Evolutionary conservation across 73 alveolate species (phyloP), one percentile per base, ranked within the genome.

Genomic region (Paramecium bursaria): DNA sequence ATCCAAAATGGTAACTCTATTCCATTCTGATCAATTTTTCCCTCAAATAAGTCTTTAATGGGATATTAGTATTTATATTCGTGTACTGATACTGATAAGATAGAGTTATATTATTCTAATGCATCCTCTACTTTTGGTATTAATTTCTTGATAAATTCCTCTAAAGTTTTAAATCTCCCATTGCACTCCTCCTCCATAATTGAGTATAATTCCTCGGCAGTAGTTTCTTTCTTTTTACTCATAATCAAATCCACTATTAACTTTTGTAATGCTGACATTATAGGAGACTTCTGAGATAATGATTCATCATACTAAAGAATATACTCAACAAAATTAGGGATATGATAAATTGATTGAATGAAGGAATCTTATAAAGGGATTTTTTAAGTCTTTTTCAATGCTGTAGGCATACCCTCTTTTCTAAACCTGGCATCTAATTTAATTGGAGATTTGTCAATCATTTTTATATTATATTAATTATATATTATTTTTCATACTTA

Each of bases 301-400:
- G 57, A 67, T 39, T 67, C 82, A 67, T 67, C 82, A 67, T 35
- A 67, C 13, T 42, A 42, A 7, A 67, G 33, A 5, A 67, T 67
- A 19, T 31, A 4, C 21, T 67, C 82, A 1, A 47, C 82, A 35
- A 67, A 67, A 1, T 53, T 25, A 1, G 82, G 82, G 21, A 67
- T 26, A 42, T 67, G 82, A 19, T 39, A 67, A n/a, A 25, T 39
- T 7, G 82, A 11, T 14, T 25, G 33, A 42, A 67, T 67, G 13
- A 67, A 33, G 44, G 60, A 67, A 42, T 67, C 82, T 35, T 39
- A 31, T 2, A 39, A 22, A 0, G 26, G 50, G 27, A 42, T 25
- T 42, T 67, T 25, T 1, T 53, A 46, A 25, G 82, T 39, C 44
- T 47, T 67, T 42, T 42, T 31, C 33, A 67, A 67, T 11, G 82